A percentile compares a stretch with the other conserved stretches of the same genome.
These are phyloP conservation scores for Aspergillus felis DNA, from an alignment of 2,329 filamentous ascomycete species.

Conservation along the genomic window DNA sequence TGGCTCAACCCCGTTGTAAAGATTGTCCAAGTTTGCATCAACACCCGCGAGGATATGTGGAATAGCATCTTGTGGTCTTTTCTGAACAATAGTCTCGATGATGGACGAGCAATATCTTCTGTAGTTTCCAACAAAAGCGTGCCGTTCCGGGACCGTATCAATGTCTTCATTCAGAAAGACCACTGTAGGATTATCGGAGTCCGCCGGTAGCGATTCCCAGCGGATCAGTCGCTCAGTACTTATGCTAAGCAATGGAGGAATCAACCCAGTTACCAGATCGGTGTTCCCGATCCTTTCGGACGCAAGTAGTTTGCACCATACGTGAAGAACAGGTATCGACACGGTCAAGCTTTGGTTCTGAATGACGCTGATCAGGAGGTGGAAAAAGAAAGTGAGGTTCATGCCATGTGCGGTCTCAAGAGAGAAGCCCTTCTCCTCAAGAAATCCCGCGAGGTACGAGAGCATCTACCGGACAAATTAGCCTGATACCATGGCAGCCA, in stretches of 20 bases:
- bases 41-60: slow-evolving; percentile 80
- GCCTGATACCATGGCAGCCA: not conserved
- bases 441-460: slow-evolving; percentile 76
- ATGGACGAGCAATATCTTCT: slow-evolving; percentile 82
- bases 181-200: slow-evolving; percentile 73
- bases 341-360: slow-evolving; percentile 85
- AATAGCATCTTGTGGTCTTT: slow-evolving; percentile 79
- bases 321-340: slow-evolving; percentile 86
- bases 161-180: slow-evolving; percentile 88
- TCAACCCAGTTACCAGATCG: slow-evolving; percentile 56
- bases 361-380: slow-evolving; percentile 73
- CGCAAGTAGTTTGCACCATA: slow-evolving; percentile 79
- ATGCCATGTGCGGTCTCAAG: slow-evolving; percentile 55
- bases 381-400: slow-evolving; percentile 71
- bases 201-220: slow-evolving; percentile 81
- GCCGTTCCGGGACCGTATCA: slow-evolving; percentile 87
- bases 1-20: slow-evolving; percentile 67
- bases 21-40: slow-evolving; percentile 66
- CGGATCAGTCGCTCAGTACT: slow-evolving; percentile 80
- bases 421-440: slow-evolving; percentile 70
- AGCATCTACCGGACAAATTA: slow-evolving; percentile 58
- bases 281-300: slow-evolving; percentile 63
- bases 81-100: slow-evolving; percentile 79
- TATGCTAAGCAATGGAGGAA: slow-evolving; percentile 74
- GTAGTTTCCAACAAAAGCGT: slow-evolving; percentile 95